phyloP scores from a whole-genome alignment of 2,329 filamentous ascomycete species.

The Stagonosporopsis vannaccii region DNA sequence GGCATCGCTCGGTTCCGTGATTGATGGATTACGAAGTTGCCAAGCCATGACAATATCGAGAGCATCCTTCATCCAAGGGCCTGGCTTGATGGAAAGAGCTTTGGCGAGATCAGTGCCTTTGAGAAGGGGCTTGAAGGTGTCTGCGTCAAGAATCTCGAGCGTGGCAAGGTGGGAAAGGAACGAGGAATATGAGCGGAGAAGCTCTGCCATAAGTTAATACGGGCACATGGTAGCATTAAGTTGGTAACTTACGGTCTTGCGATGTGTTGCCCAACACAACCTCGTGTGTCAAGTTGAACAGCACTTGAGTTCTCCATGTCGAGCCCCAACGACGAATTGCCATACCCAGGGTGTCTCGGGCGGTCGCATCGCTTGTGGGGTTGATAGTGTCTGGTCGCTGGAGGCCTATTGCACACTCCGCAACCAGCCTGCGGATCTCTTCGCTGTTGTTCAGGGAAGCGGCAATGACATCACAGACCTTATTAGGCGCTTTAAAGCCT shows the following conservation, averaged over 20 bases:
- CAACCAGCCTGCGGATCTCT: slow-evolving; percentile 70
- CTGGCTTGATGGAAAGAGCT: slow-evolving; percentile 71
- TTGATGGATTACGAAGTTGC: slow-evolving; percentile 82
- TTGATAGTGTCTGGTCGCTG: slow-evolving; percentile 57
- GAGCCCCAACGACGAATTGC: slow-evolving; percentile 75
- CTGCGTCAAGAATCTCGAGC: slow-evolving; percentile 60
- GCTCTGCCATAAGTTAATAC: slow-evolving; percentile 45
- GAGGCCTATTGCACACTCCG: slow-evolving; percentile 56
- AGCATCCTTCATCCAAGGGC: slow-evolving; percentile 83
- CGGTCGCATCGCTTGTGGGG: slow-evolving; percentile 49
- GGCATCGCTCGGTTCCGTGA: slow-evolving; percentile 61
- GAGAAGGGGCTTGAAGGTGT: slow-evolving; percentile 60
- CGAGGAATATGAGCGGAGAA: slow-evolving; percentile 59
- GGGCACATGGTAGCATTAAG: background rate
- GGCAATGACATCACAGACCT: slow-evolving; percentile 71
- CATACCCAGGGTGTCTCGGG: slow-evolving; percentile 74
- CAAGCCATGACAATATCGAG: slow-evolving; percentile 83
- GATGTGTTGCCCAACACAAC: slow-evolving; percentile 53
- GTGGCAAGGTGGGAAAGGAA: slow-evolving; percentile 62
- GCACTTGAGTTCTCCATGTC: slow-evolving; percentile 74
- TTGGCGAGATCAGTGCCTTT: slow-evolving; percentile 78
- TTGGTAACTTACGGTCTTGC: slow-evolving; percentile 50
- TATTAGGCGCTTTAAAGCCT: slow-evolving; percentile 82
- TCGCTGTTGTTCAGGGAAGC: slow-evolving; percentile 68
- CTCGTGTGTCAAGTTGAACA: slow-evolving; percentile 73